Evolutionary conservation across 805 yeast genomes (phyloP).

Genomic region (Hagleromyces aurorensis): DNA sequence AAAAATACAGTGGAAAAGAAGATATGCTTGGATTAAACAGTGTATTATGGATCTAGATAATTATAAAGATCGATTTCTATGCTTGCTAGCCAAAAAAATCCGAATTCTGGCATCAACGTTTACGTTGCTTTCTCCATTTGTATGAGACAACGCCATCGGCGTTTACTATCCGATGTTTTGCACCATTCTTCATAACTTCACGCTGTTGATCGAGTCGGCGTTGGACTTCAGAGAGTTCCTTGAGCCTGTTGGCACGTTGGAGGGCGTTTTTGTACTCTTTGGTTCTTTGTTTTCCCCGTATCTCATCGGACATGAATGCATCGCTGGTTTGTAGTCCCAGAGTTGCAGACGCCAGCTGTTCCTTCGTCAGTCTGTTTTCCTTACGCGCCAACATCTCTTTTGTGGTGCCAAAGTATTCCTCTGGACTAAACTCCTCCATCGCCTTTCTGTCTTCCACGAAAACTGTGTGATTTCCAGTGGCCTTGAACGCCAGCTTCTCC

Average conservation of each 20-base stretch:
- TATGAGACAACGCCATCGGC: slow-evolving; percentile 60
- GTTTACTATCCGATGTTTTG: slow-evolving; percentile 65
- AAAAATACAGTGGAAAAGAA: too few species aligned
- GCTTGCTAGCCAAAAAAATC: too few species aligned
- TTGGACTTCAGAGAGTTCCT: slow-evolving; percentile 60
- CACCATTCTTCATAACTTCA: slow-evolving; percentile 86
- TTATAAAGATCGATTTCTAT: too few species aligned
- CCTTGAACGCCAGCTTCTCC: slow-evolving; percentile 40
- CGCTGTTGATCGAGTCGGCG: slow-evolving; percentile 67
- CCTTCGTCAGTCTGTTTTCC: slow-evolving; percentile 61
- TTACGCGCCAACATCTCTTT: slow-evolving; percentile 49
- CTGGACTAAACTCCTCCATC: slow-evolving; percentile 54
- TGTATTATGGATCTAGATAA: too few species aligned
- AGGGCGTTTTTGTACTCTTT: slow-evolving; percentile 54
- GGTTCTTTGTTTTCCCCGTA: slow-evolving; percentile 46
- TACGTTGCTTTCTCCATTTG: slow-evolving; percentile 82
- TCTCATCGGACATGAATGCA: slow-evolving; percentile 31
- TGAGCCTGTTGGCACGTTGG: slow-evolving; percentile 60
- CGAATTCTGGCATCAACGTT: slow-evolving; percentile 31
- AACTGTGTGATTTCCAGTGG: slow-evolving; percentile 73
- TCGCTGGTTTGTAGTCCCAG: too few species aligned
- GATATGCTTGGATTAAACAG: too few species aligned
- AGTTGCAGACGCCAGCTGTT: slow-evolving; percentile 49
- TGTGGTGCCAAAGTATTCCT: slow-evolving; percentile 62
- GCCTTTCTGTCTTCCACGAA: slow-evolving; percentile 64